Percentiles rank a stretch among this genome's conserved stretches.
phyloP scores from a whole-genome alignment of 257 asterid genomes.

The Asclepias syriaca region DNA sequence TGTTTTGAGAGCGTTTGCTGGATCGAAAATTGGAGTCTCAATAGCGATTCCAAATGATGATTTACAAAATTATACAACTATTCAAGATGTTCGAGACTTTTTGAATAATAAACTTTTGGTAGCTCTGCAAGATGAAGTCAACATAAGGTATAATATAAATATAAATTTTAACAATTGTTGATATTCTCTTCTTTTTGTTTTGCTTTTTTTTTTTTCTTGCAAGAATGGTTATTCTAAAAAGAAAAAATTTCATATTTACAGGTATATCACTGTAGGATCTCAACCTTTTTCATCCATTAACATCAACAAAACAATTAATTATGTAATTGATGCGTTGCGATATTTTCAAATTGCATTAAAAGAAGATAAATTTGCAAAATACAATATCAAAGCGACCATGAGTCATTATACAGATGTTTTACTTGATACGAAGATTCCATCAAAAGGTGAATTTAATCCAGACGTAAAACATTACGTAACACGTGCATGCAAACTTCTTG shows the following conservation, averaged over 20 bases:
- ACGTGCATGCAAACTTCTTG: slow-evolving; percentile 28
- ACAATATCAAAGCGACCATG: neutral
- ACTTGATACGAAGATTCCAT: slow-evolving; percentile 28
- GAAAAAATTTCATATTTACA: neutral
- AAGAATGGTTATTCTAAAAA: too few relatives aligned
- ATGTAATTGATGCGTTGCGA: neutral
- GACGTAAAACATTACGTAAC: slow-evolving; percentile 41
- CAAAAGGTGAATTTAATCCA: slow-evolving; percentile 49
- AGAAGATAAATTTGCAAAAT: neutral
- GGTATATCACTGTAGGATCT: slow-evolving; percentile 3
- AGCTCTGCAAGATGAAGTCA: neutral
- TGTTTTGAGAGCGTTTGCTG: slow-evolving; percentile 9
- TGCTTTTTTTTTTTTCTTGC: too few relatives aligned
- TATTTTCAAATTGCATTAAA: neutral
- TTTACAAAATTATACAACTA: neutral
- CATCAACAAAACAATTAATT: neutral
- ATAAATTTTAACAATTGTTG: too few relatives aligned
- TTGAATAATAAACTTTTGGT: too few relatives aligned
- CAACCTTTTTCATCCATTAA: neutral
- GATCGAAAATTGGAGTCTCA: neutral
- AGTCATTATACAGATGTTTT: neutral
- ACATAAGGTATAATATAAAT: neutral
- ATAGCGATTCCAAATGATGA: slow-evolving; percentile 1
- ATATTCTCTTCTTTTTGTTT: too few relatives aligned
- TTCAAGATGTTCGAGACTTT: neutral